These are phyloP conservation scores for Zopfochytrium polystomum DNA, from an alignment of 371 early-diverging fungal genomes.

Conservation along the genomic window DNA sequence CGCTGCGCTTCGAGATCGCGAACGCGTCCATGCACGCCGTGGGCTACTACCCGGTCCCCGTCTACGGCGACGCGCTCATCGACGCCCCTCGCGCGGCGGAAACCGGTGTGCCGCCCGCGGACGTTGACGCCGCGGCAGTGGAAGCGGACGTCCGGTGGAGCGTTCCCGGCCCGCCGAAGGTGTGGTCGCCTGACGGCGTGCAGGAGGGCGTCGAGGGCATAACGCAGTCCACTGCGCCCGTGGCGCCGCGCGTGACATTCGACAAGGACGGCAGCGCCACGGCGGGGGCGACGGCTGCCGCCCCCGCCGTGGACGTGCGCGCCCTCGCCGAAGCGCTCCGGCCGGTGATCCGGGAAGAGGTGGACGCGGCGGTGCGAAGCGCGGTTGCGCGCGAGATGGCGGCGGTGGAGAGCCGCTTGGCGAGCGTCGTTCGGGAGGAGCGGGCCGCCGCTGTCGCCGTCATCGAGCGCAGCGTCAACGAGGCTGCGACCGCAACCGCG, in stretches of 20 bases:
- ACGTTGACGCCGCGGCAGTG: neutral
- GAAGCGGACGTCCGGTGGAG: neutral
- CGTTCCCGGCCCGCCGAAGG: neutral
- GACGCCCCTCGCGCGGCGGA: neutral
- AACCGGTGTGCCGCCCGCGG: neutral
- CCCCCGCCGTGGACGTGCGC: neutral
- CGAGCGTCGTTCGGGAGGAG: no score
- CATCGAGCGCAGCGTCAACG: no score
- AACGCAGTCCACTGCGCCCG: neutral
- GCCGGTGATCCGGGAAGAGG: conserved; percentile 5
- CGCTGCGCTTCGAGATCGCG: conserved; percentile 3
- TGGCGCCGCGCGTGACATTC: conserved; percentile 9
- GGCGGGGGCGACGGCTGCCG: neutral
- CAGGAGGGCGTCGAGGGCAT: neutral
- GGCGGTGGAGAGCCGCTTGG: no score
- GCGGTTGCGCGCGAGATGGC: neutral
- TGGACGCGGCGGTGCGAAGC: conserved; percentile 9
- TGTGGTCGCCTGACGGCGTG: neutral
- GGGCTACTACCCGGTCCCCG: conserved; percentile 13
- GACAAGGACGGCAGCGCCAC: neutral
- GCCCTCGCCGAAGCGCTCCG: conserved; percentile 10
- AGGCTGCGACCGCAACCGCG: no score
- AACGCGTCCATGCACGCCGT: conserved; percentile 1
- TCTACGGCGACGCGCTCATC: conserved; percentile 16
- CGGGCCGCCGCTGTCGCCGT: no score